Evolutionary conservation across 2,329 filamentous ascomycete genomes (phyloP).

Genomic region (Colletotrichum incanum): DNA sequence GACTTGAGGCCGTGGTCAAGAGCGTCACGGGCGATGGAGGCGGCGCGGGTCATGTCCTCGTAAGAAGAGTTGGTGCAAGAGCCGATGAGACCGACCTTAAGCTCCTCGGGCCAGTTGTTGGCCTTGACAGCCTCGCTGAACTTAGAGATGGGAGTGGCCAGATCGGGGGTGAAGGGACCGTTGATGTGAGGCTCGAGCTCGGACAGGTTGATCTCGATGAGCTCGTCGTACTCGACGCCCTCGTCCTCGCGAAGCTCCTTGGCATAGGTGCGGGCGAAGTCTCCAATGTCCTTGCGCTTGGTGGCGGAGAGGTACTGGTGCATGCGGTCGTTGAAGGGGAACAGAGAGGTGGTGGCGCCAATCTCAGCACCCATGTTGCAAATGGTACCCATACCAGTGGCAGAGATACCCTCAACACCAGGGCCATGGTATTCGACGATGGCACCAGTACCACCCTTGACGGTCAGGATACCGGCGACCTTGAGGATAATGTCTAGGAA

Average conservation of each 20-base stretch:
- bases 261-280: conserved; percentile 88
- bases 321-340: conserved; percentile 99
- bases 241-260: conserved; percentile 89
- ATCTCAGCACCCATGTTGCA: conserved; percentile 82
- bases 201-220: conserved; percentile 95
- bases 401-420: conserved; percentile 81
- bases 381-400: conserved; percentile 91
- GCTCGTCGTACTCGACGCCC: conserved; percentile 93
- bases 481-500: conserved; percentile 91
- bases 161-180: conserved; percentile 97
- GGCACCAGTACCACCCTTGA: conserved; percentile 96
- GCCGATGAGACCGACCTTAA: conserved; percentile 97
- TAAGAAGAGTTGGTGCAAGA: conserved; percentile 95
- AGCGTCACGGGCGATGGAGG: conserved; percentile 92
- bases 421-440: conserved; percentile 85
- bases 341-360: conserved; percentile 91
- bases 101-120: conserved; percentile 95
- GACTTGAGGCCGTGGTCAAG: conserved; percentile 94
- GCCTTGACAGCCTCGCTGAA: conserved; percentile 94
- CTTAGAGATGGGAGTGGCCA: conserved; percentile 97
- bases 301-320: conserved; percentile 95
- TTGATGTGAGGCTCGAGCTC: conserved; percentile 99
- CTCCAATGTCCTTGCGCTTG: conserved; percentile 91
- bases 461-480: conserved; percentile 95
- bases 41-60: conserved; percentile 93